These are phyloP conservation scores for Hypoxylon perforatum DNA, from an alignment of 495 filamentous ascomycete species.

Conservation along the genomic window DNA sequence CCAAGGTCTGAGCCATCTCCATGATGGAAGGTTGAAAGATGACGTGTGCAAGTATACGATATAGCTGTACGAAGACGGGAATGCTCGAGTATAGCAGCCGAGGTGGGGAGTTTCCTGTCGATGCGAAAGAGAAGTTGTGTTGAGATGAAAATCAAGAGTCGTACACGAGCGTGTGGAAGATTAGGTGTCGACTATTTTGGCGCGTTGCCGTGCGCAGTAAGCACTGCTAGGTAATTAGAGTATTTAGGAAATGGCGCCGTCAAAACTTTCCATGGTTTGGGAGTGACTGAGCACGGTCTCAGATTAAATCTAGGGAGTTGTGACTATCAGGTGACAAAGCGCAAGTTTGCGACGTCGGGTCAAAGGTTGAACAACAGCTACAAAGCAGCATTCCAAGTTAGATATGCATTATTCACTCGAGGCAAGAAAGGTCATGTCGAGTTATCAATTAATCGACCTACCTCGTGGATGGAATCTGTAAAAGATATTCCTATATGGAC, in stretches of 20 bases:
- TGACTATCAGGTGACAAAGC: constrained; percentile 9
- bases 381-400: constrained; percentile 28
- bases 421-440: not conserved
- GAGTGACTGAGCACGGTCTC: not conserved
- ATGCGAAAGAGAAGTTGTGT: not conserved
- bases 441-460: not conserved
- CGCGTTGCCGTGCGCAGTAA: constrained; percentile 14
- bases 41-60: too few relatives aligned
- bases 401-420: constrained; percentile 10
- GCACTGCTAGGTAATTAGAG: constrained; percentile 7
- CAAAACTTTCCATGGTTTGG: constrained; percentile 16
- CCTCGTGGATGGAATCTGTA: too few relatives aligned
- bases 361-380: constrained; percentile 28
- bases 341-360: constrained; percentile 15
- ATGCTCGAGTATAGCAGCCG: too few relatives aligned
- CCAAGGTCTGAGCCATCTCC: constrained; percentile 88
- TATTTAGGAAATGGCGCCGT: constrained; percentile 8
- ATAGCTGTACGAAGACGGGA: not conserved
- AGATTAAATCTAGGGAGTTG: not conserved
- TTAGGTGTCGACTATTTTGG: too few relatives aligned
- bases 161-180: not conserved
- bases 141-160: not conserved
- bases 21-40: constrained; percentile 54
- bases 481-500: not conserved
- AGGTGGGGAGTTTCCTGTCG: too few relatives aligned